These are phyloP conservation scores for Boletus speciosus DNA, from an alignment of 768 basidiomycete species.

Conservation along the genomic window DNA sequence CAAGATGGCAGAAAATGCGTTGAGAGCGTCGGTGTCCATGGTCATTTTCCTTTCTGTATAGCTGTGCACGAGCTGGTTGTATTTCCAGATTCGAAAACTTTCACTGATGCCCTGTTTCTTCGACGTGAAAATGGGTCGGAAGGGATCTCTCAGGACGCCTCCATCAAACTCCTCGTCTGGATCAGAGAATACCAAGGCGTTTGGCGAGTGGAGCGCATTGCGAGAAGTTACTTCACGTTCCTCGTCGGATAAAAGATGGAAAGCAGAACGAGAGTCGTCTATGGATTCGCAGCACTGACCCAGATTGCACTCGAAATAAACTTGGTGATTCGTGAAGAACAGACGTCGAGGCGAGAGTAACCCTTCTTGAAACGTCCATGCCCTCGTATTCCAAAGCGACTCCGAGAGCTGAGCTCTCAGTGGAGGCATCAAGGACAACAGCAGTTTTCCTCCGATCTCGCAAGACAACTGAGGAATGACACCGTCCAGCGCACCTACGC, in stretches of 20 bases:
- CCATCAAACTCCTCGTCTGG: neutral
- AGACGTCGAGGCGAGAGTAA: neutral
- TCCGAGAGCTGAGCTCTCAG: neutral
- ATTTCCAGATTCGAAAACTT: neutral
- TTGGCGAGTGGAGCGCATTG: neutral
- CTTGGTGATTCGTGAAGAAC: neutral
- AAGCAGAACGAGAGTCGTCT: neutral
- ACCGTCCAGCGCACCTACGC: neutral
- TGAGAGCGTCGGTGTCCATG: neutral
- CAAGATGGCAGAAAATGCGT: neutral
- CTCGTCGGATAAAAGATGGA: conserved; percentile 1
- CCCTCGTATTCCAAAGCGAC: neutral
- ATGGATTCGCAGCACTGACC: neutral
- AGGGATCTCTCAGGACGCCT: neutral
- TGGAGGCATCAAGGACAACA: neutral
- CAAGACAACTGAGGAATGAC: neutral
- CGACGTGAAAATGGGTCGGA: neutral
- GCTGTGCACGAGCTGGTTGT: neutral
- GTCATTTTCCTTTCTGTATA: neutral
- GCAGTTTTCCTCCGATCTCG: neutral
- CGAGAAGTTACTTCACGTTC: neutral
- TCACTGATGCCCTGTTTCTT: neutral
- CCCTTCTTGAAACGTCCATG: conserved; percentile 1
- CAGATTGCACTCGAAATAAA: neutral
- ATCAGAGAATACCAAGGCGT: neutral